Base-by-base conservation (phyloP, 305 asterid genomes). In the Fraxinus ornus region DNA sequence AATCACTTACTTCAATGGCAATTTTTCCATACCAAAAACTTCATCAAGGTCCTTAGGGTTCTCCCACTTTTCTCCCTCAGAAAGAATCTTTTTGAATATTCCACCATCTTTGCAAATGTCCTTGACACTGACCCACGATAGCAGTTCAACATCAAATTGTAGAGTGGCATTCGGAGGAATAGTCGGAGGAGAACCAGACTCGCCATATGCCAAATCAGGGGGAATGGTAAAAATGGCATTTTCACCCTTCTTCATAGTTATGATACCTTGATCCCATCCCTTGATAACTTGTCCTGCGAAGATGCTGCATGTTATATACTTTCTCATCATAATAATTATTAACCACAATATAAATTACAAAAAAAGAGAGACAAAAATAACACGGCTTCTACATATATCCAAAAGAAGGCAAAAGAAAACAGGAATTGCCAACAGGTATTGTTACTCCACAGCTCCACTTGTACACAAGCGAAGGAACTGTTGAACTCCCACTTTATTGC, bases 41-140 rank as follows among this genome's bases (percentile, higher is more conserved):
- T 94, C 96, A 80, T 94, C 98, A 77, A 85, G 89, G 77, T 94
- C 99, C 90, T 89, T 95, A 2, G 98, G 99, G 81, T 95, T 94
- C 89, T 94, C 97, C 97, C 96, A 94, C 74, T 91, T 94, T 33
- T 92, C 99, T 74, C 99, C 99, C 55, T 88, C 90, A 2, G 80
- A 85, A 41, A 95, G 85, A 66, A 94, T 87, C 88, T 95, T 95
- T 80, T 94, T 95, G 88, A 93, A 93, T 76, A 95, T 86, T 4
- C 99, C 99, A 80, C 98, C 98, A 82, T 95, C 98, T 85, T 95
- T 91, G 91, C 97, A 95, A 66, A 94, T 94, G 87, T 94, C 99
- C 90, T 93, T 95, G 37, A 95, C 97, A 77, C 99, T 95, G 35
- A 82, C 92, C 99, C 98, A 94, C 9, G 98, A 93, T 52, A 95